Evolutionary conservation across 2,329 filamentous ascomycete species (phyloP), one percentile per base, ranked within the genome.

Genomic region (Sphaerulina vaccinii): DNA sequence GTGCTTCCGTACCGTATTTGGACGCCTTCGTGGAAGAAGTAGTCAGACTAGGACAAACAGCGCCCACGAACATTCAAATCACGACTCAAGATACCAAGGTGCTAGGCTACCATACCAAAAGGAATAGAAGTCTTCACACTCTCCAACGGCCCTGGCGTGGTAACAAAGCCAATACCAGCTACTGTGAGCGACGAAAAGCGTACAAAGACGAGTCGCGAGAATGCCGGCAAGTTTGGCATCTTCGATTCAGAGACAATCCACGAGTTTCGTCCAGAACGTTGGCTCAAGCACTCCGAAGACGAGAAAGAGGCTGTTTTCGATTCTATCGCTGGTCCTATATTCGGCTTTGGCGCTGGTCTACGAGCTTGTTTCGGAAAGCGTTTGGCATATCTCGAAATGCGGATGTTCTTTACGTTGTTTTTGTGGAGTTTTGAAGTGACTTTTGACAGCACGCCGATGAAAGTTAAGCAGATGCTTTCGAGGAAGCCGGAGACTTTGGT

Each of bases 21-120:
- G 50, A 53, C 19, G 51, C 51, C 5, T 49, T 49, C 15, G 39
- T 49, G 2, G 45, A 53, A 13, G 51, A 53, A 21, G 15, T 37
- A 2, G 16, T 53, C 9, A 27, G 51, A 5, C 45, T 40, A 5
- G 22, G 33, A n/a, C 23, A 15, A 5, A 24, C 40, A 5, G 35
- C 38, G 0, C 18, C 51, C 3, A 38, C 13, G 3, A 49, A 53
- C 32, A 53, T 53, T 15, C 19, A 43, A 33, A 43, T 52, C 8
- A 36, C 50, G 2, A 36, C 21, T 18, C 10, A n/a, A 5, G 50
- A 52, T 19, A 29, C 37, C 18, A 13, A n/a, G 5, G 23, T 52
- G 2, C 37, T 52, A 2, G 50, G 43, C 7, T 27, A 43, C 9
- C 15, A 42, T 52, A 16, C 50, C 50, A 3, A 52, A 48, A 27